Percentiles rank a stretch among this genome's conserved stretches.
These are phyloP conservation scores for Phallus indusiatus DNA, from an alignment of 768 basidiomycete genomes.

Conservation along the genomic window DNA sequence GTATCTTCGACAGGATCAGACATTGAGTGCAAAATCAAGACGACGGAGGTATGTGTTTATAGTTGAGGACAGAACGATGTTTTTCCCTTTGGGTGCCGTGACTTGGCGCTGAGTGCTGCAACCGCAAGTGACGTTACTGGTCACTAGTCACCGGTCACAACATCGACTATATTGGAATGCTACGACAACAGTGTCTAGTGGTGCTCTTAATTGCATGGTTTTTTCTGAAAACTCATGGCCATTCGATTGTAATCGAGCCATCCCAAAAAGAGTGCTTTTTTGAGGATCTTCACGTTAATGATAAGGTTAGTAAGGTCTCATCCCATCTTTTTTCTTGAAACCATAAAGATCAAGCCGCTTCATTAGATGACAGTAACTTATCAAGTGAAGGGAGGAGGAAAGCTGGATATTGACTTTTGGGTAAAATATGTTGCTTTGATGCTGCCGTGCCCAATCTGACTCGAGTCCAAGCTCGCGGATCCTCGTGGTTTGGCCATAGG, in stretches of 20 bases:
- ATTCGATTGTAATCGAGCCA: slow-evolving; percentile 67
- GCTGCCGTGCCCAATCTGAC: slow-evolving; percentile 7
- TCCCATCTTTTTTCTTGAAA: neutral
- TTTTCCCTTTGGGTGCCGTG: neutral
- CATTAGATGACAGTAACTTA: slow-evolving; percentile 96
- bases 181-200: slow-evolving; percentile 29
- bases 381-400: slow-evolving; percentile 95
- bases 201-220: slow-evolving; percentile 33
- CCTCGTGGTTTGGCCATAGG: slow-evolving; percentile 58
- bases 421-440: slow-evolving; percentile 30
- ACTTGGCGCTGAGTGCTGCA: neutral
- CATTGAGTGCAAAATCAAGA: slow-evolving; percentile 1
- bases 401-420: slow-evolving; percentile 97
- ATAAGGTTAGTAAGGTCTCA: slow-evolving; percentile 51
- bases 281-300: slow-evolving; percentile 84
- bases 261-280: slow-evolving; percentile 92
- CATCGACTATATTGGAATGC: slow-evolving; percentile 21
- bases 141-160: neutral
- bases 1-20: slow-evolving; percentile 6
- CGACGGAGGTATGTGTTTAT: neutral
- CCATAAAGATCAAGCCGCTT: too few species aligned
- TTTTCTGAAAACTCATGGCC: slow-evolving; percentile 37
- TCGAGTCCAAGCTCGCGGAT: slow-evolving; percentile 57
- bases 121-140: neutral
- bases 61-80: neutral